These are phyloP conservation scores for Euphorbia lathyris DNA, from an alignment of 345 rosid genomes.

Conservation along the genomic window DNA sequence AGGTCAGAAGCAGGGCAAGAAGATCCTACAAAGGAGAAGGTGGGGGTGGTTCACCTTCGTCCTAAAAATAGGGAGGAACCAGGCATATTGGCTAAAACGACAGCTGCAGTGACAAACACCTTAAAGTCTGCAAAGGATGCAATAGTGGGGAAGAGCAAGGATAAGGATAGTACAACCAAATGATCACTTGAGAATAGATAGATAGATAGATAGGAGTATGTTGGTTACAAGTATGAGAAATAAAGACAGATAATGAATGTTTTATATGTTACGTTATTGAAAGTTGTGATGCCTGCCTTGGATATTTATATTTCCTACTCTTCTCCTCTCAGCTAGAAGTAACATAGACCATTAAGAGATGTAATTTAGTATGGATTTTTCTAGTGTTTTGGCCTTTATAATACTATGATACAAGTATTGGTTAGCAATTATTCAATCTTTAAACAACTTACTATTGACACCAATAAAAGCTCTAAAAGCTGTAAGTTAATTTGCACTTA, in stretches of 20 bases:
- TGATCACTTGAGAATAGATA: background rate
- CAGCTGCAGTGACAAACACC: slow-evolving; percentile 26
- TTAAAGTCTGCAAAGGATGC: slow-evolving; percentile 34
- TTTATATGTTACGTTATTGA: too few relatives aligned
- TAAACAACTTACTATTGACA: too few relatives aligned
- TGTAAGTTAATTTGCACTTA: too few relatives aligned
- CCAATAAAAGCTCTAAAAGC: too few relatives aligned
- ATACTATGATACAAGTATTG: too few relatives aligned
- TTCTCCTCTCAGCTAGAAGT: too few relatives aligned
- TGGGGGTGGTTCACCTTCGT: slow-evolving; percentile 38
- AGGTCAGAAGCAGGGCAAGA: slow-evolving; percentile 26
- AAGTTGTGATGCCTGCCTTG: too few relatives aligned
- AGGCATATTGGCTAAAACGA: slow-evolving; percentile 23
- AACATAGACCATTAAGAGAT: too few relatives aligned
- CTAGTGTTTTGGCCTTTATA: too few relatives aligned
- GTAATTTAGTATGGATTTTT: too few relatives aligned
- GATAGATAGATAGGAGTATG: background rate
- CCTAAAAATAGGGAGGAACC: slow-evolving; percentile 5
- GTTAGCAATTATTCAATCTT: too few relatives aligned
- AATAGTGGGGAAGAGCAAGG: slow-evolving; percentile 20
- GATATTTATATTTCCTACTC: too few relatives aligned
- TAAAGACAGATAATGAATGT: background rate
- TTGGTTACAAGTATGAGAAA: background rate
- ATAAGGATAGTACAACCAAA: background rate
- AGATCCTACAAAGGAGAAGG: slow-evolving; percentile 28